phyloP scores from a whole-genome alignment of 352 stramenopile genomes.

The Thraustotheca clavata region DNA sequence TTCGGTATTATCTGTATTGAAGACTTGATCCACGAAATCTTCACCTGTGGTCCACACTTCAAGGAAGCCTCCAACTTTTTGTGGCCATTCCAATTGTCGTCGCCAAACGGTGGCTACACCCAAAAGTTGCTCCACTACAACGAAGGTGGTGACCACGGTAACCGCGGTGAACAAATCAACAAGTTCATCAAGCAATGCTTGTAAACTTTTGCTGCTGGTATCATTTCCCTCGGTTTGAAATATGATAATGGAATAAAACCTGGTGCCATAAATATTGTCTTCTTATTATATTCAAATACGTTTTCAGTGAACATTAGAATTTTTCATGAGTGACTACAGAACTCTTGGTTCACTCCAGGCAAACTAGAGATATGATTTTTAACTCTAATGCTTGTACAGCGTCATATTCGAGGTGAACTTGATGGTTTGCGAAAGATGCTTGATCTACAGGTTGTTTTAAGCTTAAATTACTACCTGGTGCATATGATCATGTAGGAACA shows the following conservation, averaged over 20 bases:
- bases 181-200: conserved; percentile 92
- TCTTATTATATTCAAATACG: too few species aligned
- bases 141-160: conserved; percentile 89
- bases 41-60: conserved; percentile 98
- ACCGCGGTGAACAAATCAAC: conserved; percentile 91
- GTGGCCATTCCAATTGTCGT: conserved; percentile 99
- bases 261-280: conserved; percentile 12
- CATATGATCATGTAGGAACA: conserved; percentile 7
- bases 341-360: too few species aligned
- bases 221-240: conserved; percentile 17
- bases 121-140: conserved; percentile 93
- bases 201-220: conserved; percentile 43
- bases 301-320: too few species aligned
- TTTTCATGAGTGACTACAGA: too few species aligned
- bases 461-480: neutral
- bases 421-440: conserved; percentile 18
- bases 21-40: conserved; percentile 99
- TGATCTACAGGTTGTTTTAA: neutral
- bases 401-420: neutral
- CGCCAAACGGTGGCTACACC: conserved; percentile 91
- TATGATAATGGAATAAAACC: conserved; percentile 14
- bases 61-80: conserved; percentile 99
- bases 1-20: conserved; percentile 98
- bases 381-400: too few species aligned
- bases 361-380: too few species aligned